Evolutionary conservation across 306 rosid genomes (phyloP), one percentile per base, ranked within the genome.

Genomic region (Vigna nakashimae): DNA sequence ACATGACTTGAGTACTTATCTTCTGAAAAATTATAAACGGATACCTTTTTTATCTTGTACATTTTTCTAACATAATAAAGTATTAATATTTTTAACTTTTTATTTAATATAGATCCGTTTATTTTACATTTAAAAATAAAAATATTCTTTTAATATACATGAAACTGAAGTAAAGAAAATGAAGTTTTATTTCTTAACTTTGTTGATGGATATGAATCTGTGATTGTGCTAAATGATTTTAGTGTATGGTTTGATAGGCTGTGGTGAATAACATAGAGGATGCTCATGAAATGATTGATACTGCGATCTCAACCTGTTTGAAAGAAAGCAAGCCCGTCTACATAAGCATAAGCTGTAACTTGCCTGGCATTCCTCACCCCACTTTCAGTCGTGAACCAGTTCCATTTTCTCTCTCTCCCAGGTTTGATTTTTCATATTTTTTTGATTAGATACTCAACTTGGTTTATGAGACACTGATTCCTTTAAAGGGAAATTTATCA

Each of bases 241-340:
- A 57, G 66, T 26, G 71, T 34, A 58, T 82, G 50, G 22, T 70
- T 11, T 63, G 71, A 52, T 64, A 93, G 98, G 98, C 97, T 50
- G 88, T 92, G 79, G 92, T 92, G 30, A 88, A 90, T 64, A 82
- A 87, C 78, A 49, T 92, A 81, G 96, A 92, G 57, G 97, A 94
- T 46, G 98, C 95, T 9, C 98, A 94, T 68, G 94, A 92, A 72
- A 30, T 72, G 90, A 92, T 94, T 7, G 98, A 94, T 22, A 88
- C 86, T 0, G 97, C 97, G 13, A 89, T 94, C 48, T 92, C 97
- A 28, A 92, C 92, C 0, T 73, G 95, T 5, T 74, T 94, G 85
- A 89, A 92, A 84, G 95, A 94, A 68, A 94, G 95, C 91, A 94
- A 94, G 79, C 98, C 98, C 42, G 97, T 90, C 1, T 94, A 90